Conservation (phyloP, 768 basidiomycete species). For the Amanita rimosa region DNA sequence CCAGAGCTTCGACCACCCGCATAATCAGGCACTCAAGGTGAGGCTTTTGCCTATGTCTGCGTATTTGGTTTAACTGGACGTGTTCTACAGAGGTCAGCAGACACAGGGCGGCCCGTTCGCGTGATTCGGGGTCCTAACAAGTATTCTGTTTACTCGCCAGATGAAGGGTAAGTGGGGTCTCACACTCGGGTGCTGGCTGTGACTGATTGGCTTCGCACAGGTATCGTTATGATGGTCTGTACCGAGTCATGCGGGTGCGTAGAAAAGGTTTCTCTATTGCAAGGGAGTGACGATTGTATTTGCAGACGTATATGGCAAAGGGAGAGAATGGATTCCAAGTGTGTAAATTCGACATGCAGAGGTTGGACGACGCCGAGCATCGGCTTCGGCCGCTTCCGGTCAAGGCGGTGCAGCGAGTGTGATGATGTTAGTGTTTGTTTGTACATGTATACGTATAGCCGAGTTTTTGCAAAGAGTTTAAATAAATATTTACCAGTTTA, state of each 20-base stretch:
- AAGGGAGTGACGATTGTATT: background rate
- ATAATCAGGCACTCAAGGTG: slow-evolving; percentile 24
- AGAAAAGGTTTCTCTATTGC: background rate
- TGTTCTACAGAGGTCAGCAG: slow-evolving; percentile 18
- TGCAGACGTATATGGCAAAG: slow-evolving; percentile 18
- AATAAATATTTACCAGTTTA: too few relatives aligned
- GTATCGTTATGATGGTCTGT: slow-evolving; percentile 34
- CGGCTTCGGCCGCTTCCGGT: background rate
- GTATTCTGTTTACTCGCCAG: slow-evolving; percentile 23
- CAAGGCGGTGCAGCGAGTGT: background rate
- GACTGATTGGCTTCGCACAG: slow-evolving; percentile 9
- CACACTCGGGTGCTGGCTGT: background rate
- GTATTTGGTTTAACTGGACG: background rate
- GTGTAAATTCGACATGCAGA: slow-evolving; percentile 18
- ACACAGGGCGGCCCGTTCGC: slow-evolving; percentile 24
- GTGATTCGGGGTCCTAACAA: slow-evolving; percentile 25
- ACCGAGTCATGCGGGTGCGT: slow-evolving; percentile 23
- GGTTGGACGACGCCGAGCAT: background rate
- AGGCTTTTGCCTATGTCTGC: background rate
- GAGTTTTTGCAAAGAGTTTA: too few relatives aligned
- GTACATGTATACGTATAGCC: background rate
- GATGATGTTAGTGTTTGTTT: background rate
- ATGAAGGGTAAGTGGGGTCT: slow-evolving; percentile 16
- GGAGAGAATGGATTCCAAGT: slow-evolving; percentile 18
- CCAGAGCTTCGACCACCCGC: slow-evolving; percentile 22